Conservation (phyloP, 768 basidiomycete species). For the Calocera viscosa region DNA sequence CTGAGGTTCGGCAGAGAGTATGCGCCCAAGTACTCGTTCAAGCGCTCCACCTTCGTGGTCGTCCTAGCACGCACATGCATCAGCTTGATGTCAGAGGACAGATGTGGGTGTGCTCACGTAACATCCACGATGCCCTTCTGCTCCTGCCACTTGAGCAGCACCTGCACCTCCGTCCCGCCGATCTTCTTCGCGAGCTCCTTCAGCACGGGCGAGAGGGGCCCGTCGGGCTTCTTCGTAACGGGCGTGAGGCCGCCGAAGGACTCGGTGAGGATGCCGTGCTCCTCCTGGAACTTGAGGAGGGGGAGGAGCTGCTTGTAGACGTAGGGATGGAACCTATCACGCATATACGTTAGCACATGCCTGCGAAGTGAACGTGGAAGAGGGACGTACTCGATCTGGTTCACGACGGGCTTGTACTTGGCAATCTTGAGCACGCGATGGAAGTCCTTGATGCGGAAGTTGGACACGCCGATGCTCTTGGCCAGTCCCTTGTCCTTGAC, state of each 20-base stretch:
- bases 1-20: conserved; percentile 22
- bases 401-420: conserved; percentile 25
- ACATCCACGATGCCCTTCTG: conserved; percentile 25
- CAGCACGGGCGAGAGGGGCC: conserved; percentile 33
- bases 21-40: conserved; percentile 23
- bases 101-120: conserved; percentile 22
- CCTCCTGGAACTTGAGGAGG: conserved; percentile 23
- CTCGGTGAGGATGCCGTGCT: conserved; percentile 31
- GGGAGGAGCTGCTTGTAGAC: conserved; percentile 19
- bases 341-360: not conserved
- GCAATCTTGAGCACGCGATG: conserved; percentile 23
- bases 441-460: conserved; percentile 28
- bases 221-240: conserved; percentile 44
- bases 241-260: conserved; percentile 36
- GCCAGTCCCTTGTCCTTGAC: conserved; percentile 23
- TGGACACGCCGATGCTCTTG: conserved; percentile 31
- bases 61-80: conserved; percentile 21
- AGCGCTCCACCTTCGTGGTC: conserved; percentile 25
- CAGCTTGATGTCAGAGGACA: not conserved
- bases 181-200: conserved; percentile 25
- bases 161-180: conserved; percentile 14
- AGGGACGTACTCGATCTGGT: conserved; percentile 23
- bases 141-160: conserved; percentile 17
- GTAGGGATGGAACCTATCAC: conserved; percentile 33
- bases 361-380: not conserved